Evolutionary conservation across 768 basidiomycete species (phyloP).

Genomic region (Suillus plorans): DNA sequence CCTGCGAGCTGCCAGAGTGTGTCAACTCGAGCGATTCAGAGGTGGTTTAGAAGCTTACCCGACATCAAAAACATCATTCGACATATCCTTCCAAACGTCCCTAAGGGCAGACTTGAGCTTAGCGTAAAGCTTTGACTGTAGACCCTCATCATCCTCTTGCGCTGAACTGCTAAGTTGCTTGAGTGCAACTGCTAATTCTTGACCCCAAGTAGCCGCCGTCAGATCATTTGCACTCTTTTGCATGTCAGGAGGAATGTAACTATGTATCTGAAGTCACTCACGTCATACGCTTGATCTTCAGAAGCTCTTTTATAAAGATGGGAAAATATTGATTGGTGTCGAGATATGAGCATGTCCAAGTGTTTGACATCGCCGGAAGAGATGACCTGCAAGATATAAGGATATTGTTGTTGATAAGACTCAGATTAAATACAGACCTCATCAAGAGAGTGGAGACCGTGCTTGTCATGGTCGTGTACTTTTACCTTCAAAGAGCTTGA

Average conservation of each 20-base stretch:
- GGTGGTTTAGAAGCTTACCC: conserved; percentile 49
- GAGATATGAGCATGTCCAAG: conserved; percentile 57
- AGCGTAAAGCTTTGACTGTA: conserved; percentile 42
- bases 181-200: conserved; percentile 75
- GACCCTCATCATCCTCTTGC: conserved; percentile 34
- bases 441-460: conserved; percentile 57
- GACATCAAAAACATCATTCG: conserved; percentile 76
- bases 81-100: conserved; percentile 70
- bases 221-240: conserved; percentile 81
- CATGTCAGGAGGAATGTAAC: conserved; percentile 6
- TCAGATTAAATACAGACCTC: conserved; percentile 47
- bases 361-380: conserved; percentile 45
- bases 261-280: conserved; percentile 33
- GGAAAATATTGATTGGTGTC: conserved; percentile 62
- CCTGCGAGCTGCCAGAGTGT: conserved; percentile 52
- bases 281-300: conserved; percentile 81
- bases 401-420: background rate
- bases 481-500: conserved; percentile 46
- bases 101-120: conserved; percentile 64
- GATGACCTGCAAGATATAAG: conserved; percentile 45
- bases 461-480: conserved; percentile 32
- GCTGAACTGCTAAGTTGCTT: conserved; percentile 53
- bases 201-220: conserved; percentile 74
- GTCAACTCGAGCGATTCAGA: background rate
- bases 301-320: conserved; percentile 71